Base-by-base conservation (phyloP, 2,329 filamentous ascomycete species). In the Teratosphaeria viscida region DNA sequence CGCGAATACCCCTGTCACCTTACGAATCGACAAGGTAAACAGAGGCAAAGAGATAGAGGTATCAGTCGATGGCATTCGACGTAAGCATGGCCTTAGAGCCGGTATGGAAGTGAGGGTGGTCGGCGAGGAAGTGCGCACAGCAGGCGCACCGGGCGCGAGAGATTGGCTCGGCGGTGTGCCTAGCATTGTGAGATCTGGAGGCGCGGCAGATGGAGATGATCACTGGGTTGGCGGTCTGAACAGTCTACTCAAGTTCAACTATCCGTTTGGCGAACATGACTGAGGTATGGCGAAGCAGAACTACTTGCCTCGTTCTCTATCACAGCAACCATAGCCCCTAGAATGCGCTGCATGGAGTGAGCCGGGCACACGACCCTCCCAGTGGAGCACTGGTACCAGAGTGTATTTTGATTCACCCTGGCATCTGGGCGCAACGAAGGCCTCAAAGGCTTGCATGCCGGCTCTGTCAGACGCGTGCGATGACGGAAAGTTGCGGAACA, bases 221-320 rank as follows among this genome's bases (percentile, higher is more conserved):
- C 90, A 92, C 19, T 99, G 94, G 94, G 92, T 99, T 2, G 92
- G 92, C 0, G 92, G 94, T 0, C 75, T 99, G 70, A 99, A 96
- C 71, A 90, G 90, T 10, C 72, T 97, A 69, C 76, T 99, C 66
- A 99, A 99, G 77, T 99, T 97, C 73, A 99, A 99, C 73, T 90
- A 96, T 76, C 92, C 92, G 0, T 97, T 97, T 79, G 94, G 94
- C 0, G 87, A 88, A 68, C 79, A 79, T 49, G 58, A 62, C 19
- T 64, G 34, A 23, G 5, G n/a, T 2, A 10, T n/a, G 10, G 19
- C 8, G 8, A 23, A 8, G 43, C n/a, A 49, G 43, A 7, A 23
- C 5, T 23, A 3, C 23, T 10, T 23, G 43, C 29, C 29, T 32
- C 29, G 5, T 32, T 32, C 29, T 32, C 29, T 32, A 32, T 32